Percentiles rank a stretch among this genome's conserved stretches.
phyloP scores from a whole-genome alignment of 2,329 filamentous ascomycete genomes.

The Leptodontidium sp. region DNA sequence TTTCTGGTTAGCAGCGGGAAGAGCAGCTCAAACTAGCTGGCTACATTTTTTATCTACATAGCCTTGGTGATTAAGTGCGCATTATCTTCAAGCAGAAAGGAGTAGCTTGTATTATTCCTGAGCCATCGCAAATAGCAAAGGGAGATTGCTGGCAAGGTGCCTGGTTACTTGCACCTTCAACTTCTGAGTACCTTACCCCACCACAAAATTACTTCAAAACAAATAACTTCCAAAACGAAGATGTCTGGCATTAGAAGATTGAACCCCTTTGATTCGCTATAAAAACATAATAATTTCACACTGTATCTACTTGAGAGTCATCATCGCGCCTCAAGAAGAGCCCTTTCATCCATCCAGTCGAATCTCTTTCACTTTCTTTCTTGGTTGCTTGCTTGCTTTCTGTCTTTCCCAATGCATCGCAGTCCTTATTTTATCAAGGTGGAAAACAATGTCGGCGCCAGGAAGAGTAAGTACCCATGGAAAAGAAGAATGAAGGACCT shows the following conservation, averaged over 20 bases:
- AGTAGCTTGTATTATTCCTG: too few relatives aligned
- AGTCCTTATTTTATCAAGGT: conserved; percentile 26
- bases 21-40: too few relatives aligned
- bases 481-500: conserved; percentile 27
- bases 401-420: conserved; percentile 23
- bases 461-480: conserved; percentile 20
- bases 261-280: conserved; percentile 34
- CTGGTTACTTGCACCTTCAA: too few relatives aligned
- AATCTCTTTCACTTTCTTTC: background rate
- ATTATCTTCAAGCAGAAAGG: too few relatives aligned
- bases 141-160: too few relatives aligned
- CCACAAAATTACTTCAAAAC: background rate
- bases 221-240: background rate
- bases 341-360: background rate
- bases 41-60: too few relatives aligned
- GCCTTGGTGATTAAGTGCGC: too few relatives aligned
- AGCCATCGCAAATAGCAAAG: too few relatives aligned
- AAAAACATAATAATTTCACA: conserved; percentile 36
- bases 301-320: conserved; percentile 34
- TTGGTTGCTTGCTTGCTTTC: background rate
- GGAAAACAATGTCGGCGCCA: conserved; percentile 28
- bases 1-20: too few relatives aligned
- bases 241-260: conserved; percentile 10
- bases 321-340: conserved; percentile 32
- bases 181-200: too few relatives aligned